Evolutionary conservation across 1,139 yeast genomes (phyloP).

Genomic region (Sugiyamaella pinicola): DNA sequence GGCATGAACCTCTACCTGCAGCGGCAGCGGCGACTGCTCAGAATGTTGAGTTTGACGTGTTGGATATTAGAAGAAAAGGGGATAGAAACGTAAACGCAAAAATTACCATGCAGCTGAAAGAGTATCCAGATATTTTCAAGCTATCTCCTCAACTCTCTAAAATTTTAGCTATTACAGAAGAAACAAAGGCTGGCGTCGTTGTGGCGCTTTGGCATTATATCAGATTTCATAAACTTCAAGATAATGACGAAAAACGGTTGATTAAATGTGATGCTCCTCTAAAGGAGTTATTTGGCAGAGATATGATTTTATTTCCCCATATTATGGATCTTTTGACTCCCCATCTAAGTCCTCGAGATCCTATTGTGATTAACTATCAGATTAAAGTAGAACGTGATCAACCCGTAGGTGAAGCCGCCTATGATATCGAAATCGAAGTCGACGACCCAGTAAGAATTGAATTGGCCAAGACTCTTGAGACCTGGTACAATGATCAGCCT

Average conservation of each 20-base stretch:
- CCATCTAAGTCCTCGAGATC: constrained; percentile 70
- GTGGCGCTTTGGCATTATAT: constrained; percentile 88
- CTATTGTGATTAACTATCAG: constrained; percentile 73
- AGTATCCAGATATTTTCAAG: constrained; percentile 63
- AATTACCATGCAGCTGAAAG: constrained; percentile 79
- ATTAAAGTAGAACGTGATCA: constrained; percentile 74
- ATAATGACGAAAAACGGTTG: constrained; percentile 55
- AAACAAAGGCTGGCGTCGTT: constrained; percentile 84
- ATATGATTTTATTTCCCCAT: constrained; percentile 62
- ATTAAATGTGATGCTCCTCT: constrained; percentile 72
- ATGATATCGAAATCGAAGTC: constrained; percentile 70
- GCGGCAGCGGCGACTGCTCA: constrained; percentile 23
- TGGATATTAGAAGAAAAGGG: constrained; percentile 84
- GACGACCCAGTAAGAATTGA: constrained; percentile 58
- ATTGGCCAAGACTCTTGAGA: constrained; percentile 46
- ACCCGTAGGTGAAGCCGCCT: constrained; percentile 76
- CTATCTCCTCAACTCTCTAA: constrained; percentile 66
- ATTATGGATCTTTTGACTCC: constrained; percentile 70
- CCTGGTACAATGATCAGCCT: constrained; percentile 52
- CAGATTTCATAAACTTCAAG: constrained; percentile 68
- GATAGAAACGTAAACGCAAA: constrained; percentile 63
- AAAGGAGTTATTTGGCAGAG: constrained; percentile 50
- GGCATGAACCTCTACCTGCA: constrained; percentile 54
- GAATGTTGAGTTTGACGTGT: constrained; percentile 72
- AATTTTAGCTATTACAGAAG: constrained; percentile 72